Evolutionary conservation across 805 yeast species (phyloP).

Genomic region (Spathaspora passalidarum): DNA sequence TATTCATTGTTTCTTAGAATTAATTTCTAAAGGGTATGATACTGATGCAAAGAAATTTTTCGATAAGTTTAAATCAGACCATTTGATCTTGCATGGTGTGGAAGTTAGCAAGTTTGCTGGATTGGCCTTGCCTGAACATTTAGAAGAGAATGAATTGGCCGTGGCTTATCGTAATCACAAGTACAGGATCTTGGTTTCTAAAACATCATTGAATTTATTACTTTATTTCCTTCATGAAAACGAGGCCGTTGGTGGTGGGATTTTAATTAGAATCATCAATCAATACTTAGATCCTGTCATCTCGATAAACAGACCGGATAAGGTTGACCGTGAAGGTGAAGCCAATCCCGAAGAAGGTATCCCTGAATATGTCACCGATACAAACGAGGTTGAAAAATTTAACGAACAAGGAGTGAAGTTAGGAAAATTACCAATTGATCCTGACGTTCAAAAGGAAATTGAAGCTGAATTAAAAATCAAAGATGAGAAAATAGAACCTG

Average conservation of each 20-base stretch:
- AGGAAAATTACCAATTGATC: slow-evolving; percentile 83
- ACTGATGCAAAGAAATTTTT: slow-evolving; percentile 71
- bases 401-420: slow-evolving; percentile 73
- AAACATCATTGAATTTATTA: slow-evolving; percentile 80
- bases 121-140: slow-evolving; percentile 74
- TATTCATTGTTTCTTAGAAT: slow-evolving; percentile 80
- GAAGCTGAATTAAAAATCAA: slow-evolving; percentile 77
- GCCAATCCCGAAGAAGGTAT: slow-evolving; percentile 52
- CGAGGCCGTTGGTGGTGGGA: slow-evolving; percentile 87
- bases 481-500: slow-evolving; percentile 51
- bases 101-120: slow-evolving; percentile 74
- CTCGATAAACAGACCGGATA: slow-evolving; percentile 39
- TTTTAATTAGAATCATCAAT: slow-evolving; percentile 80
- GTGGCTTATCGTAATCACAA: slow-evolving; percentile 68
- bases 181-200: slow-evolving; percentile 72
- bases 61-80: slow-evolving; percentile 71
- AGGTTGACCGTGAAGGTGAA: slow-evolving; percentile 42
- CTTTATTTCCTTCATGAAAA: slow-evolving; percentile 87
- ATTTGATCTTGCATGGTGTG: slow-evolving; percentile 67
- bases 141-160: slow-evolving; percentile 80
- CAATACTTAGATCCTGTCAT: slow-evolving; percentile 66
- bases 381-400: slow-evolving; percentile 54
- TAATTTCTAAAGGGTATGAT: slow-evolving; percentile 61
- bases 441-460: slow-evolving; percentile 79
- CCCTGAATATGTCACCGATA: slow-evolving; percentile 40